These are phyloP conservation scores for Fusarium sp. DNA, from an alignment of 2,329 filamentous ascomycete species.

Conservation along the genomic window DNA sequence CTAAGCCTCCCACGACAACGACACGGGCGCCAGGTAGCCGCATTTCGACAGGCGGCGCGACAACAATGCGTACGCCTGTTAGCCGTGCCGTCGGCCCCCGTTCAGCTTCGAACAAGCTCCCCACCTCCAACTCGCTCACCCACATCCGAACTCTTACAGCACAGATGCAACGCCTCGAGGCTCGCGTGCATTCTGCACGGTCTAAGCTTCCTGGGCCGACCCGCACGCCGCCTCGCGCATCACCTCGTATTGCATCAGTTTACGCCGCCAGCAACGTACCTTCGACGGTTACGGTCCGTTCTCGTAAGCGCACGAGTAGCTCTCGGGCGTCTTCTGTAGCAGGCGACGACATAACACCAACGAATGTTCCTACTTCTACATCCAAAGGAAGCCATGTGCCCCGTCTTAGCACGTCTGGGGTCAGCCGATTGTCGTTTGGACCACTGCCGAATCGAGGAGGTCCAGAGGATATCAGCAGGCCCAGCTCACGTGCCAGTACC, in stretches of 20 bases:
- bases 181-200: conserved; percentile 88
- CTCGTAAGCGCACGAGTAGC: conserved; percentile 73
- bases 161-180: conserved; percentile 96
- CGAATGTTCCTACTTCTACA: conserved; percentile 53
- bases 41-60: conserved; percentile 59
- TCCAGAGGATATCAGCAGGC: conserved; percentile 64
- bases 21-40: conserved; percentile 54
- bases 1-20: conserved; percentile 55
- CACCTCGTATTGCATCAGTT: conserved; percentile 68
- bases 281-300: conserved; percentile 71
- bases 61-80: conserved; percentile 60
- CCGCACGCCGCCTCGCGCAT: conserved; percentile 80
- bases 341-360: conserved; percentile 64
- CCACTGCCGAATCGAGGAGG: conserved; percentile 66
- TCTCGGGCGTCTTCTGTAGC: conserved; percentile 62
- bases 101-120: conserved; percentile 61
- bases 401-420: conserved; percentile 70
- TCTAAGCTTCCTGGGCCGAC: conserved; percentile 90
- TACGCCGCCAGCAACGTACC: conserved; percentile 58
- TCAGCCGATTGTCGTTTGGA: conserved; percentile 72
- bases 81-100: conserved; percentile 66
- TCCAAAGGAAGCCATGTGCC: conserved; percentile 63
- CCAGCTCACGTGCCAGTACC: conserved; percentile 77
- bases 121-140: conserved; percentile 77
- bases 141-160: conserved; percentile 95